phyloP scores from a whole-genome alignment of 2,329 filamentous ascomycete genomes.

The Pestalotiopsis sp. region DNA sequence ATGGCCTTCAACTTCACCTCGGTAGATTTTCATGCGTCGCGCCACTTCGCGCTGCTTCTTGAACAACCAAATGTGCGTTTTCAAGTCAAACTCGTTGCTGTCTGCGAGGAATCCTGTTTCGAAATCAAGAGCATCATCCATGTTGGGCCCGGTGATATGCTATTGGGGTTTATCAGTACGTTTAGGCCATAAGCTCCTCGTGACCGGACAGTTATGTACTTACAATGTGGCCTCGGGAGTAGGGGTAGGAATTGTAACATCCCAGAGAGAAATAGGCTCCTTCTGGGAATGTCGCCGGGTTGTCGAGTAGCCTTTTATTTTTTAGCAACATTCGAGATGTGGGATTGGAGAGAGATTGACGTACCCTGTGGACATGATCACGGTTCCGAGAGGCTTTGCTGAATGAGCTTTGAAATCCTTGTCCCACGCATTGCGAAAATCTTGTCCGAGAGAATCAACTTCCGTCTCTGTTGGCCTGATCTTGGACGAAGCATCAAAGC shows the following conservation, averaged over 20 bases:
- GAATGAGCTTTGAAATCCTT: not conserved
- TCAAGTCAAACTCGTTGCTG: not conserved
- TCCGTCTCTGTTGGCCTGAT: not conserved
- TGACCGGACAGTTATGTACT: not conserved
- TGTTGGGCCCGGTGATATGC: not conserved
- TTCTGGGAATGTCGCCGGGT: not conserved
- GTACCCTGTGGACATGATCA: not conserved
- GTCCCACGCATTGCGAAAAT: not conserved
- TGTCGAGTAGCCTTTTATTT: not conserved
- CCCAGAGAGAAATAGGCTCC: not conserved
- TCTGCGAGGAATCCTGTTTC: not conserved
- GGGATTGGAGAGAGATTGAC: not conserved
- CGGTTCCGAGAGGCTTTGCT: not conserved
- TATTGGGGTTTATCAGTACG: not conserved
- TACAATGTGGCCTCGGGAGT: not conserved
- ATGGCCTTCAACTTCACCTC: not conserved
- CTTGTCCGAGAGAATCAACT: not conserved
- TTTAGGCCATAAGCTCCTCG: not conserved
- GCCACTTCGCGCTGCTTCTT: conserved; percentile 3
- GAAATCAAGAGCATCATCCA: not conserved
- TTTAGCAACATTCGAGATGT: too few species aligned
- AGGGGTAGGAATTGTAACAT: not conserved
- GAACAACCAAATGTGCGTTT: not conserved
- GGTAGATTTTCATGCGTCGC: not conserved
- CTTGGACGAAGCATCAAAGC: not conserved